These are phyloP conservation scores for Colletotrichum echinochloae DNA, from an alignment of 2,329 filamentous ascomycete genomes.

Conservation along the genomic window DNA sequence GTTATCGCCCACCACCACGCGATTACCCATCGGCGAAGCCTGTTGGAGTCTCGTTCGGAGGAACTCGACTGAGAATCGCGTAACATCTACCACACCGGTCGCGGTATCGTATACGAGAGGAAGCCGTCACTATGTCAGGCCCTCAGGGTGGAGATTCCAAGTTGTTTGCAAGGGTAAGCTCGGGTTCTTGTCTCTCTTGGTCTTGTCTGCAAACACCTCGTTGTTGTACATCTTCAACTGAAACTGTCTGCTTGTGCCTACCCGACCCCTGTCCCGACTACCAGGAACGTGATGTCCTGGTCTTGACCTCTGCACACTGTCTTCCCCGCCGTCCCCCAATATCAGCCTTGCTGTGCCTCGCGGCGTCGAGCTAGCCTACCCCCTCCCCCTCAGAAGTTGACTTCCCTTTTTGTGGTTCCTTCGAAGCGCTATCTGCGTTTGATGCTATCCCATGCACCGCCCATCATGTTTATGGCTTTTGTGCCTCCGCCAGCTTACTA, in stretches of 20 bases:
- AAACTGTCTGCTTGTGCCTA: neutral
- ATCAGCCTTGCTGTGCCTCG: conserved; percentile 3
- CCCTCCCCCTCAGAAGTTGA: neutral
- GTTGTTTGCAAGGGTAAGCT: conserved; percentile 93
- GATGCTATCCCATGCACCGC: conserved; percentile 37
- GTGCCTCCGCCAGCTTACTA: conserved; percentile 57
- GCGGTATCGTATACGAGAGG: conserved; percentile 7
- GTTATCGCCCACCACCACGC: conserved; percentile 37
- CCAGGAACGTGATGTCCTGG: conserved; percentile 10
- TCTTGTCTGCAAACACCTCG: conserved; percentile 8
- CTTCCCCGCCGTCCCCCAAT: conserved; percentile 8
- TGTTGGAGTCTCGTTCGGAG: conserved; percentile 20
- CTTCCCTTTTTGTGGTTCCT: neutral
- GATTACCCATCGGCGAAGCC: conserved; percentile 29
- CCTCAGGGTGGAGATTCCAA: conserved; percentile 87
- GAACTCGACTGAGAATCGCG: conserved; percentile 25
- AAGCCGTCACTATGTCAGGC: conserved; percentile 61
- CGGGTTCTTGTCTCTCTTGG: conserved; percentile 26
- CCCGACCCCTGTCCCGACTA: conserved; percentile 17
- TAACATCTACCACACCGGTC: conserved; percentile 14
- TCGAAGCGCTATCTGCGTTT: neutral
- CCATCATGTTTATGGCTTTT: conserved; percentile 67
- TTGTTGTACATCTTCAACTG: neutral
- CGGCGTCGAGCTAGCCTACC: conserved; percentile 15
- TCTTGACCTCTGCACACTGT: neutral